Percentiles rank a stretch among this genome's conserved stretches.
These are phyloP conservation scores for Paxillus involutus DNA, from an alignment of 768 basidiomycete genomes.

Conservation along the genomic window DNA sequence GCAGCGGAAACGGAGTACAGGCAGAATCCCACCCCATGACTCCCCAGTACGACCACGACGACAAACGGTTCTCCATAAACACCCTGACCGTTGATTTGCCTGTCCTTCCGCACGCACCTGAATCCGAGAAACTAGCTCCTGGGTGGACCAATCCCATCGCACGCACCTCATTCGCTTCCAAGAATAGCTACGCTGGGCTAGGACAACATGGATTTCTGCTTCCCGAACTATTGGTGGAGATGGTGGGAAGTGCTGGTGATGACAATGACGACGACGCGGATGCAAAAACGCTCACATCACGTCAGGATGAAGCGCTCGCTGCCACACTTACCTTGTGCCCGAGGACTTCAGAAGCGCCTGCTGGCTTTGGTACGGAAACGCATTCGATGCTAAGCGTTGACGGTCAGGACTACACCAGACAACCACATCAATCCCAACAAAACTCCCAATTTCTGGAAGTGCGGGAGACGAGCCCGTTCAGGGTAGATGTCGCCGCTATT, in stretches of 20 bases:
- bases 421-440: constrained; percentile 5
- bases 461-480: constrained; percentile 47
- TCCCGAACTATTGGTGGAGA: constrained; percentile 18
- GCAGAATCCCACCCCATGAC: constrained; percentile 23
- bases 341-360: constrained; percentile 36
- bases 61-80: constrained; percentile 28
- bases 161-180: constrained; percentile 15
- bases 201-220: constrained; percentile 16
- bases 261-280: constrained; percentile 26
- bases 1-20: constrained; percentile 5
- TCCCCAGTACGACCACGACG: constrained; percentile 21
- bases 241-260: constrained; percentile 15
- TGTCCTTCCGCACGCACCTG: constrained; percentile 16
- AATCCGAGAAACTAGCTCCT: constrained; percentile 34
- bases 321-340: constrained; percentile 48
- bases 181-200: constrained; percentile 1
- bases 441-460: constrained; percentile 33
- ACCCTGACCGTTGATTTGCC: constrained; percentile 20
- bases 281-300: constrained; percentile 29
- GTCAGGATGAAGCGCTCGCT: constrained; percentile 35
- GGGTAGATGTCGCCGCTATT: constrained; percentile 38
- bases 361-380: neutral
- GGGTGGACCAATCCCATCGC: constrained; percentile 29
- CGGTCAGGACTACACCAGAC: constrained; percentile 6
- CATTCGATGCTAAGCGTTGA: constrained; percentile 3